Evolutionary conservation across 1,284 basidiomycete genomes (phyloP), one percentile per base, ranked within the genome.

Genomic region (Termitomyces sp.): DNA sequence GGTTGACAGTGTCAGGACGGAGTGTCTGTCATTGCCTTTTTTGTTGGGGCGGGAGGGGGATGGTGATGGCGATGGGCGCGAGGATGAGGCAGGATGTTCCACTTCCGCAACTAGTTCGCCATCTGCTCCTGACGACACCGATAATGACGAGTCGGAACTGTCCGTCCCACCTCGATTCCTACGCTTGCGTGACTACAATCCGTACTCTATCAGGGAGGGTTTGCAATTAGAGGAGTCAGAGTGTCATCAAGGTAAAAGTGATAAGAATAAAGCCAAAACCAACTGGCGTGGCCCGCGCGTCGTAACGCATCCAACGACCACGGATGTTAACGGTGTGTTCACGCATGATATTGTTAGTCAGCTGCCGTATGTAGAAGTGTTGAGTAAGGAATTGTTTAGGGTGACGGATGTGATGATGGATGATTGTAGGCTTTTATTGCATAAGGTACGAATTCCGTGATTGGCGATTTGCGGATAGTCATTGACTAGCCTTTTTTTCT

Each of bases 381-480:
- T 75, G 18, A 79, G 73, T 56, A 61, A 71, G 57, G 72, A 77
- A 49, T 63, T 61, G 16, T 76, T 73, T 54, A 68, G 73, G 50
- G 72, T 75, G 35, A 75, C 73, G 46, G 77, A 79, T 63, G 75
- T 78, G 41, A 80, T 79, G 78, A 74, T 80, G 69, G 79, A 80
- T 61, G 77, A 78, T 56, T 71, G 68, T 57, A 63, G 76, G 53
- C 57, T 80, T 44, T 60, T 79, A 50, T 60, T 79, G 49, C 64
- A 78, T 40, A 74, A 73, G 68, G 75, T 77, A 43, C 18, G 67
- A 64, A 44, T 30, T 47, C 51, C 14, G 2, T 24, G 4, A 21
- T 24, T 34, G 1, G 19, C 11, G 26, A 10, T 26, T 53, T 30
- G 8, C n/a, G 28, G 45, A 11, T 21, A 44, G 38, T 55, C 37